These are phyloP conservation scores for Dothideomycetes sp. DNA, from an alignment of 2,329 filamentous ascomycete genomes.

Conservation along the genomic window DNA sequence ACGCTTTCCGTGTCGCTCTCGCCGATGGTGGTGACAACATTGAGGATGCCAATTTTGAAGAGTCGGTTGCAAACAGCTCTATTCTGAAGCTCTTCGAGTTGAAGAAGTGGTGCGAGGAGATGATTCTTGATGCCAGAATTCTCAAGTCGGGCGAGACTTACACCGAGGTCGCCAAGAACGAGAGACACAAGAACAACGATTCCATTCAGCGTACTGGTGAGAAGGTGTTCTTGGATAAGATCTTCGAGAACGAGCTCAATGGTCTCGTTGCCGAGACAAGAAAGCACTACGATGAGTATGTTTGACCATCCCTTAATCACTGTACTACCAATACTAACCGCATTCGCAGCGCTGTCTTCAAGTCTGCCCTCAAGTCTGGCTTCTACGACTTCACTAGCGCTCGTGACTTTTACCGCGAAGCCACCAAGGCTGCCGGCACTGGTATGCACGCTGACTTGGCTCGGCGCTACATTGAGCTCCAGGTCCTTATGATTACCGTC, in stretches of 20 bases:
- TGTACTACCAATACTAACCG: neutral
- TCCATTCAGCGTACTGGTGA: slow-evolving; percentile 63
- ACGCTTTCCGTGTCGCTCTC: slow-evolving; percentile 81
- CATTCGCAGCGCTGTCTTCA: slow-evolving; percentile 55
- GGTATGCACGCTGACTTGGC: slow-evolving; percentile 80
- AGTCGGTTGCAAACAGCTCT: slow-evolving; percentile 83
- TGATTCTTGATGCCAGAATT: slow-evolving; percentile 49
- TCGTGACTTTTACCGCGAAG: slow-evolving; percentile 83
- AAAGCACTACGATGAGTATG: slow-evolving; percentile 61
- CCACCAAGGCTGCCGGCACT: slow-evolving; percentile 61
- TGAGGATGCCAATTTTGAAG: slow-evolving; percentile 94
- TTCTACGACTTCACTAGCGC: slow-evolving; percentile 87
- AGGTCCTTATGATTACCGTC: slow-evolving; percentile 70
- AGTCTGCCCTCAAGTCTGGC: slow-evolving; percentile 69
- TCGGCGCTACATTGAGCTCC: slow-evolving; percentile 72
- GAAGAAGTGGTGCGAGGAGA: slow-evolving; percentile 87
- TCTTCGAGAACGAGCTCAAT: slow-evolving; percentile 93
- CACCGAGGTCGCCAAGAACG: slow-evolving; percentile 27
- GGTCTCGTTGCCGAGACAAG: slow-evolving; percentile 66
- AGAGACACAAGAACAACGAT: slow-evolving; percentile 39
- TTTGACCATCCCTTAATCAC: slow-evolving; percentile 5
- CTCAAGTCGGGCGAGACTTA: slow-evolving; percentile 34
- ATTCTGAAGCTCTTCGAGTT: slow-evolving; percentile 76
- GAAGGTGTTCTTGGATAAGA: slow-evolving; percentile 67
- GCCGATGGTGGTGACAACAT: slow-evolving; percentile 92